A percentile compares a stretch with the other conserved stretches of the same genome.
These are phyloP conservation scores for Periglandula ipomoeae DNA, from an alignment of 2,329 filamentous ascomycete species.

Conservation along the genomic window DNA sequence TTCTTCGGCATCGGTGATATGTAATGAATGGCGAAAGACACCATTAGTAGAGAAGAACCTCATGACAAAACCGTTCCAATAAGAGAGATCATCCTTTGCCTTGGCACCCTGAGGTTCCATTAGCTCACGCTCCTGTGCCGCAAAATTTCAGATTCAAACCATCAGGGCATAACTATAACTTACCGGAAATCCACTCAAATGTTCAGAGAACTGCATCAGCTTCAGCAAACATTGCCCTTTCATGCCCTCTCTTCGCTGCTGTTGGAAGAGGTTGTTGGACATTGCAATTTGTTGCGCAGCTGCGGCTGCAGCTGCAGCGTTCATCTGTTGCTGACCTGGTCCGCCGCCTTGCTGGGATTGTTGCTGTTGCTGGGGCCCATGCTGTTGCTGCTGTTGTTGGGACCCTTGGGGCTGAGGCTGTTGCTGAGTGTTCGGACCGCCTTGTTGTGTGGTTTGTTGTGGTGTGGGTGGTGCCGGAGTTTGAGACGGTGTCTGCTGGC, in stretches of 20 bases:
- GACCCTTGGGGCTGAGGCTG: conserved; percentile 12
- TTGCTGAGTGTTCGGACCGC: conserved; percentile 22
- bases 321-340: conserved; percentile 20
- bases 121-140: conserved; percentile 1
- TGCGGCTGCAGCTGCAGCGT: conserved; percentile 12
- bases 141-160: no score
- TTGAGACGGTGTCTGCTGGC: conserved; percentile 32
- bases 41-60: conserved; percentile 74
- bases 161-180: conserved; percentile 12
- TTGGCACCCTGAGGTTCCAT: conserved; percentile 37
- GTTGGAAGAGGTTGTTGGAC: conserved; percentile 28
- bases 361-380: conserved; percentile 11
- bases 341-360: conserved; percentile 14
- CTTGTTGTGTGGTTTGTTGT: conserved; percentile 8
- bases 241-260: conserved; percentile 40
- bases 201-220: conserved; percentile 54
- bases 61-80: conserved; percentile 73
- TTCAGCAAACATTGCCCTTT: conserved; percentile 51
- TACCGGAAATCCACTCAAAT: conserved; percentile 49
- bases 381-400: conserved; percentile 2
- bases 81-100: conserved; percentile 57
- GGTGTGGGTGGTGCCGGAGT: conserved; percentile 25
- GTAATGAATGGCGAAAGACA: conserved; percentile 65
- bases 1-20: conserved; percentile 46
- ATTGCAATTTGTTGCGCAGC: conserved; percentile 27